A percentile compares a stretch with the other conserved stretches of the same genome.
Evolutionary conservation across 495 filamentous ascomycete species (phyloP).

Genomic region (Aspergillus wentii): DNA sequence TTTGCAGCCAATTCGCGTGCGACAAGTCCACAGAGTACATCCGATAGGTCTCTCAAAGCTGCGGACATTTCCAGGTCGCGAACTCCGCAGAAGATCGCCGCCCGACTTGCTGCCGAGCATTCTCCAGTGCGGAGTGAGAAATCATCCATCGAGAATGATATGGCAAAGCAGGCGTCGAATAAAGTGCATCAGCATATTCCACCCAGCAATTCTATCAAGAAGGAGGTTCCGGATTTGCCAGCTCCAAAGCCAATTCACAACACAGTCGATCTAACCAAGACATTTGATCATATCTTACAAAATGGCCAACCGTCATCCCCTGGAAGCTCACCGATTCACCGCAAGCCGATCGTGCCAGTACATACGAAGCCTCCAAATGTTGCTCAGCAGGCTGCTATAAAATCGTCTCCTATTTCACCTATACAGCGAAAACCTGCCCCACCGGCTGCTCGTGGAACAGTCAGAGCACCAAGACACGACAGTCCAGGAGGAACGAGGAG

Average conservation of each 20-base stretch:
- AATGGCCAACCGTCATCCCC: background rate
- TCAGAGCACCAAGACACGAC: too few species aligned
- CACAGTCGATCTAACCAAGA: background rate
- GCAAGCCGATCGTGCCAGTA: constrained; percentile 3
- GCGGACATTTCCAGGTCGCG: constrained; percentile 13
- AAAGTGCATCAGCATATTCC: background rate
- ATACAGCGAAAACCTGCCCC: constrained; percentile 8
- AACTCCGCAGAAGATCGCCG: constrained; percentile 29
- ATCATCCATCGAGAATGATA: constrained; percentile 3
- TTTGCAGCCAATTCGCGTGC: constrained; percentile 23
- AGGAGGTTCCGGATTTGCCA: constrained; percentile 2
- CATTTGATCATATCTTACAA: constrained; percentile 3
- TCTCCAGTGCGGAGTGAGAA: constrained; percentile 15
- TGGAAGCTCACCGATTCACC: constrained; percentile 3
- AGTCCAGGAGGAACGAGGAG: background rate
- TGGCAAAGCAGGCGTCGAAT: background rate
- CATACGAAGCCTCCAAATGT: constrained; percentile 1
- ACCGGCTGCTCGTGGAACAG: too few species aligned
- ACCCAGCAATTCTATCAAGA: background rate
- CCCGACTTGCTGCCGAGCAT: constrained; percentile 29
- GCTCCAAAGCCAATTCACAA: constrained; percentile 9
- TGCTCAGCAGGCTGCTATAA: constrained; percentile 8
- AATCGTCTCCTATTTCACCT: constrained; percentile 12
- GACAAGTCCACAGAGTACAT: constrained; percentile 3
- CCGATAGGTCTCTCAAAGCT: constrained; percentile 6